Conservation (phyloP, 768 basidiomycete genomes). For the Agaricus subrufescens region DNA sequence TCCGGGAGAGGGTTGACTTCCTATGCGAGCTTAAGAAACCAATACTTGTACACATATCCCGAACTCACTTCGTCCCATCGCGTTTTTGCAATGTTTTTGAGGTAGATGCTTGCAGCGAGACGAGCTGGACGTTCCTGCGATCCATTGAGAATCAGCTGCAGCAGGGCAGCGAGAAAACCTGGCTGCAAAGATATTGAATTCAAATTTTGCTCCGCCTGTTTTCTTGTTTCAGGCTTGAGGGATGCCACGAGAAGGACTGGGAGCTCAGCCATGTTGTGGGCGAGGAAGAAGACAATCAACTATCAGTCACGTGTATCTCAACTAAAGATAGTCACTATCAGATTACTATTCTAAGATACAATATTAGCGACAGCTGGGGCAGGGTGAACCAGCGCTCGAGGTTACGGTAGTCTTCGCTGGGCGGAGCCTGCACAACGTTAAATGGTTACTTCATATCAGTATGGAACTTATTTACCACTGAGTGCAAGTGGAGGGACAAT, state of each 20-base stretch:
- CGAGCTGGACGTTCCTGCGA: constrained; percentile 64
- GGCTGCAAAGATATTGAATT: constrained; percentile 59
- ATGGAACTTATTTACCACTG: constrained; percentile 26
- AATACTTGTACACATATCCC: not conserved
- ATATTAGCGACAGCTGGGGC: constrained; percentile 10
- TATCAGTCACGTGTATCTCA: not conserved
- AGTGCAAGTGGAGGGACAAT: constrained; percentile 32
- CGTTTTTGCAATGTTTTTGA: constrained; percentile 86
- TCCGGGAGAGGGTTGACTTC: constrained; percentile 69
- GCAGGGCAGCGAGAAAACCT: constrained; percentile 76
- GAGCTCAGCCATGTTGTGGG: constrained; percentile 54
- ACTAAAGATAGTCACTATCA: not conserved
- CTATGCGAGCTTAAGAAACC: constrained; percentile 28
- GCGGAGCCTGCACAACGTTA: constrained; percentile 17
- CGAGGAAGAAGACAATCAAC: constrained; percentile 7
- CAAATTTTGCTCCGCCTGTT: constrained; percentile 80
- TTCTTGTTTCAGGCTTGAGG: constrained; percentile 61
- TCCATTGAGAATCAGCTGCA: constrained; percentile 73
- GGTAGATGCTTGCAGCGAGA: constrained; percentile 83
- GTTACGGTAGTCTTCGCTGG: constrained; percentile 21
- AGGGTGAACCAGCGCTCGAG: constrained; percentile 13
- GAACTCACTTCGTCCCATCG: constrained; percentile 82
- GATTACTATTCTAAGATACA: not conserved
- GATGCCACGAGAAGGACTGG: constrained; percentile 69
- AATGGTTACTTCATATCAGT: not conserved